Base-by-base conservation (phyloP, 2,329 filamentous ascomycete species). In the Penicillium sp. region DNA sequence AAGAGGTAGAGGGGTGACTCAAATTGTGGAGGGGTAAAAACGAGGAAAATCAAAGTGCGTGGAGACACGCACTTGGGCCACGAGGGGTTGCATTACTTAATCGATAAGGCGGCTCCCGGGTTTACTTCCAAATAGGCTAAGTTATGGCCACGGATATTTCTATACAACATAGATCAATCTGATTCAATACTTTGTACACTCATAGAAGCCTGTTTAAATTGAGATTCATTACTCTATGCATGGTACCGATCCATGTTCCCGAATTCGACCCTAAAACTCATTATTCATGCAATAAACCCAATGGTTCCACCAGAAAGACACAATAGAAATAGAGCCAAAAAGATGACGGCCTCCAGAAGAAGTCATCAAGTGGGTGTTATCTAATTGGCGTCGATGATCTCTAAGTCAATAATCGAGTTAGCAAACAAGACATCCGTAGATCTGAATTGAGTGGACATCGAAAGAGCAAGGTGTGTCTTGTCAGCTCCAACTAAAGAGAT, bases 11-110 rank as follows among this genome's bases (percentile, higher is more conserved):
- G 49, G 41, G 52, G 52, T 61, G 61, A 64, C 58, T 64, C 60
- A 62, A 56, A 46, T 42, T 61, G 59, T 63, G 62, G 63, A 65
- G 63, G 63, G 63, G 63, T 60, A 65, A 64, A 65, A 49, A 29
- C 44, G 55, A 55, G 41, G 51, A 49, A 62, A 61, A 64, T 55
- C 49, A 38, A 46, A 46, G 50, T 53, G 55, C 54, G 54, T 53
- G 45, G 0, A 12, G 21, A 0, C 49, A 55, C 53, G 53, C 53
- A 55, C 49, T 50, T 25, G 7, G 35, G 34, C 18, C 5, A 13
- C 46, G 46, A 53, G 34, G 57, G 50, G 53, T 48, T 50, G 49
- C 52, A 61, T 63, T 63, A 64, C 59, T 59, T 64, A 64, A 62
- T 63, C 60, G 50, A 52, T 32, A 10, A 16, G 27, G 38, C 37